Conservation (phyloP, 768 basidiomycete genomes). For the Pisolithus albus region DNA sequence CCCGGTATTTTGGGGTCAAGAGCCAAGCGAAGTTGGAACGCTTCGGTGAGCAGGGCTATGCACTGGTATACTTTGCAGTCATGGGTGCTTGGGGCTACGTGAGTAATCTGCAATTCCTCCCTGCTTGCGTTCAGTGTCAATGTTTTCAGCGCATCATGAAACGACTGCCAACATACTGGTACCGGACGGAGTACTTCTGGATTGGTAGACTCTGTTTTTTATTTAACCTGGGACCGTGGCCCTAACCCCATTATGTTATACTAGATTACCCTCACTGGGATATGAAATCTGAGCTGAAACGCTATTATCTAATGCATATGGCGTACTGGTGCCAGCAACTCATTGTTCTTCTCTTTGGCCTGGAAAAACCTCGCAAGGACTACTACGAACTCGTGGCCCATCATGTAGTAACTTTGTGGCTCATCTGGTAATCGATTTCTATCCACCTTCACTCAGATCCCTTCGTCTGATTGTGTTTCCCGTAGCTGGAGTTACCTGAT, state of each 20-base stretch:
- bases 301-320: slow-evolving; percentile 89
- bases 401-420: slow-evolving; percentile 91
- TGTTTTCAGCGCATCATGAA: slow-evolving; percentile 68
- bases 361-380: slow-evolving; percentile 96
- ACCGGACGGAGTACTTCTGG: slow-evolving; percentile 79
- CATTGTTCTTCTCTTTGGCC: slow-evolving; percentile 69
- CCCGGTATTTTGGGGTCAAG: slow-evolving; percentile 62
- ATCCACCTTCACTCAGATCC: neutral
- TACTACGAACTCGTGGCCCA: slow-evolving; percentile 81
- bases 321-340: slow-evolving; percentile 95
- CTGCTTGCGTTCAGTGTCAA: neutral
- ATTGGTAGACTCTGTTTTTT: slow-evolving; percentile 40
- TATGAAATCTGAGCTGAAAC: slow-evolving; percentile 78
- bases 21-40: slow-evolving; percentile 63
- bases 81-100: slow-evolving; percentile 77
- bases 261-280: slow-evolving; percentile 85
- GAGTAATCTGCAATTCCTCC: slow-evolving; percentile 20
- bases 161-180: slow-evolving; percentile 80
- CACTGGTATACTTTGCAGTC: slow-evolving; percentile 67
- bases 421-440: slow-evolving; percentile 59
- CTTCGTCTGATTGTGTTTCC: slow-evolving; percentile 3
- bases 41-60: slow-evolving; percentile 91
- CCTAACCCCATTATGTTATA: neutral
- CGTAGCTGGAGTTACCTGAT: slow-evolving; percentile 77
- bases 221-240: neutral